Evolutionary conservation across 305 asterid genomes (phyloP).

Genomic region (Fraxinus greggii): DNA sequence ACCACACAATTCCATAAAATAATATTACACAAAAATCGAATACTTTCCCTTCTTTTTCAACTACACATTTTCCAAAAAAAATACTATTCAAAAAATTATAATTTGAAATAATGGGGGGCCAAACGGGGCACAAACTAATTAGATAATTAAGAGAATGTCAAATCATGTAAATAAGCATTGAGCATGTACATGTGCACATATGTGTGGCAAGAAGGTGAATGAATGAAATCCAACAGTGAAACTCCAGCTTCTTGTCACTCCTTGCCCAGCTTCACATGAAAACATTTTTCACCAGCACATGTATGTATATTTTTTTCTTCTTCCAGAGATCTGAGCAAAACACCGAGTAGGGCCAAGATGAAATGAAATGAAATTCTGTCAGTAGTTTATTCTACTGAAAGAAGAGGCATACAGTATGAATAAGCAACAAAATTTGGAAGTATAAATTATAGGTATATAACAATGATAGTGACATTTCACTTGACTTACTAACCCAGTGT

Average conservation of each 20-base stretch:
- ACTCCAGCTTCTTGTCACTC: background rate
- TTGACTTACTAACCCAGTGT: background rate
- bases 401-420: background rate
- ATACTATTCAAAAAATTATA: too few relatives aligned
- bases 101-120: too few relatives aligned
- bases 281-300: background rate
- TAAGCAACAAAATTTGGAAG: background rate
- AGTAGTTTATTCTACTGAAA: background rate
- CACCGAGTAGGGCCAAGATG: background rate
- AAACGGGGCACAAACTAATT: background rate
- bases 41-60: too few relatives aligned
- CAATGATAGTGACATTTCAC: background rate
- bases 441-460: too few relatives aligned
- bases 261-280: background rate
- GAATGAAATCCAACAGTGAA: background rate
- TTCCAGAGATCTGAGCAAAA: background rate
- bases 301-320: background rate
- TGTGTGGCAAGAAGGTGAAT: background rate
- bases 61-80: too few relatives aligned
- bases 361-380: background rate
- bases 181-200: background rate
- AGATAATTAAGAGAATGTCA: background rate
- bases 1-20: too few relatives aligned
- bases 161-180: background rate
- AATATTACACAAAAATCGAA: too few relatives aligned